phyloP scores from a whole-genome alignment of 495 filamentous ascomycete genomes.

The Hypomontagnella monticulosa region DNA sequence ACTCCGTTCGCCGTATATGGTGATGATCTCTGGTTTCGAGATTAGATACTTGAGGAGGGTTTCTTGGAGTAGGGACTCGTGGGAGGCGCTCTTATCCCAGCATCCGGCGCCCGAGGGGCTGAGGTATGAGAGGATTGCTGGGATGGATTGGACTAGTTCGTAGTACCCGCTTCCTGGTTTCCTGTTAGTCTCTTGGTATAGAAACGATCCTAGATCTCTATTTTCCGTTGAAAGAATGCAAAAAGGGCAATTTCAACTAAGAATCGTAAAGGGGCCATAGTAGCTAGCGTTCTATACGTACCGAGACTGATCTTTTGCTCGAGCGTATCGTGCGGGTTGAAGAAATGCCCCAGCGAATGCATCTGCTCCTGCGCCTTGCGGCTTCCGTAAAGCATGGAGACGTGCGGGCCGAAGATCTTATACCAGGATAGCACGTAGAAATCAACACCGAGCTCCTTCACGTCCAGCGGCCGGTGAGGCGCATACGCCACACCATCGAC shows the following conservation, averaged over 20 bases:
- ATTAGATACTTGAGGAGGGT: constrained; percentile 66
- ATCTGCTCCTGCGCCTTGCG: constrained; percentile 59
- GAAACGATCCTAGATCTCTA: background rate
- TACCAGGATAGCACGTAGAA: constrained; percentile 82
- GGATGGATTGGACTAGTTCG: constrained; percentile 70
- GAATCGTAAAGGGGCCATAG: background rate
- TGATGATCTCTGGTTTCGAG: constrained; percentile 54
- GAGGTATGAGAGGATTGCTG: constrained; percentile 66
- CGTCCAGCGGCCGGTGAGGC: constrained; percentile 74
- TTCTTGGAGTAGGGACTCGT: constrained; percentile 68
- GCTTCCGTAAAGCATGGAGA: constrained; percentile 72
- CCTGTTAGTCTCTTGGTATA: background rate
- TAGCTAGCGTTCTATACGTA: background rate
- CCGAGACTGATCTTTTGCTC: constrained; percentile 63
- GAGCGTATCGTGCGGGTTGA: constrained; percentile 67
- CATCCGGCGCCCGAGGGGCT: constrained; percentile 43
- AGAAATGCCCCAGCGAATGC: constrained; percentile 69
- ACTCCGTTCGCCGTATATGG: constrained; percentile 64
- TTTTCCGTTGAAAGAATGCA: background rate
- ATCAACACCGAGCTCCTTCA: constrained; percentile 71
- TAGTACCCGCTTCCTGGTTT: constrained; percentile 60
- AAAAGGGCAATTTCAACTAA: background rate
- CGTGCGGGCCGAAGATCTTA: constrained; percentile 79
- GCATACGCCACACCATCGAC: constrained; percentile 76
- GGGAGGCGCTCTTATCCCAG: constrained; percentile 63